Base-by-base conservation (phyloP, 768 basidiomycete genomes). In the Boletus vinaceobasis region DNA sequence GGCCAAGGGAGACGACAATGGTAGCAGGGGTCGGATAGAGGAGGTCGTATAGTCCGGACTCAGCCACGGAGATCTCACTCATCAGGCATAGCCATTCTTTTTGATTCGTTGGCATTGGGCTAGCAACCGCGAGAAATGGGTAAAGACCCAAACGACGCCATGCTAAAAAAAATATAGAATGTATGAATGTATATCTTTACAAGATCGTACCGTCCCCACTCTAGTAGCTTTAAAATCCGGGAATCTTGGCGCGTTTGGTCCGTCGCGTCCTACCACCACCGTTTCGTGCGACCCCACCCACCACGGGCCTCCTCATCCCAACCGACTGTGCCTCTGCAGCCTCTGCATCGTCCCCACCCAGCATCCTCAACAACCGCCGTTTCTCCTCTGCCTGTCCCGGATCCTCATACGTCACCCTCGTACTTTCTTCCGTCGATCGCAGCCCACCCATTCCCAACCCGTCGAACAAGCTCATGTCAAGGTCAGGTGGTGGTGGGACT, bases 391-490 rank as follows among this genome's bases (percentile, higher is more conserved):
- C 67, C 71, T 87, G 83, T 21, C 70, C 79, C 2, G 86, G 85
- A 68, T 89, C 87, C 64, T 86, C 85, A 58, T 88, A 90, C 53
- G 74, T 76, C 9, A 89, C 85, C 6, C 79, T 74, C 66, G 82
- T 71, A 60, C 78, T 78, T 58, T 77, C 75, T n/a, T 79, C 77
- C 15, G 62, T 64, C 48, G 61, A 62, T 14, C 54, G 58, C 50
- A 64, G 61, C 7, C 32, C 43, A 7, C 42, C 57, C 33, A 43
- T 47, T 11, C 50, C 65, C 10, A 61, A 11, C 26, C 60, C 68
- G 21, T 73, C 66, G 13, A 64, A 55, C 39, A 65, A 21, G 56
- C 65, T 68, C 66, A 63, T 58, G 58, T 72, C 70, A 5, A 73
- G 62, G 23, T 72, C 72, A 1, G 23, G 33, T 0, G 47, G 43